A percentile compares a stretch with the other conserved stretches of the same genome.
phyloP scores from a whole-genome alignment of 148 eudicot genomes.

The Oxyria digyna region DNA sequence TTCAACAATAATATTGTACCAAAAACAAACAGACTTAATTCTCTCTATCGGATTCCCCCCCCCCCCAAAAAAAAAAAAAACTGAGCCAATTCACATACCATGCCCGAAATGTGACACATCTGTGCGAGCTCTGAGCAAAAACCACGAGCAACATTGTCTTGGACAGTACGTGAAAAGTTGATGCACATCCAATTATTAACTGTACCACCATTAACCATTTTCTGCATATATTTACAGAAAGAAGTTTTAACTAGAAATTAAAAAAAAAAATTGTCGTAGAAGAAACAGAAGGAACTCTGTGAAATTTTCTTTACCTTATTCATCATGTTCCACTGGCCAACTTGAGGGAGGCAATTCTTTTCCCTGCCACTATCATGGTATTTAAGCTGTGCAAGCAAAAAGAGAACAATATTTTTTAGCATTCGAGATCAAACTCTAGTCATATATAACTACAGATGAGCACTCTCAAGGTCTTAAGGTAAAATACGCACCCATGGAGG shows the following conservation, averaged over 20 bases:
- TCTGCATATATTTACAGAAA: conserved; percentile 27
- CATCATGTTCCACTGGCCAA: conserved; percentile 91
- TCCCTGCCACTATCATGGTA: conserved; percentile 77
- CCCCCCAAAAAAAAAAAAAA: too few species aligned
- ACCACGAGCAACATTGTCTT: conserved; percentile 42
- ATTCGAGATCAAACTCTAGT: not conserved
- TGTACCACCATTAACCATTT: conserved; percentile 74
- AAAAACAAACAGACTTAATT: too few species aligned
- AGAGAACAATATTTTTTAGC: not conserved
- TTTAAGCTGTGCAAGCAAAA: conserved; percentile 34
- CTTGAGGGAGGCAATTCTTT: conserved; percentile 65
- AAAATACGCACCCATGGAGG: conserved; percentile 69
- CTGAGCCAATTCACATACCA: conserved; percentile 32
- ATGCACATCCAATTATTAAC: conserved; percentile 64
- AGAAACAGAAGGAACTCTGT: not conserved
- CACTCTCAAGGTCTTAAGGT: not conserved
- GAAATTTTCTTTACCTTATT: conserved; percentile 42
- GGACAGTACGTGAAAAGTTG: conserved; percentile 58
- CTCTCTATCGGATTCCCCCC: too few species aligned
- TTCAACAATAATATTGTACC: too few species aligned
- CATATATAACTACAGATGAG: not conserved
- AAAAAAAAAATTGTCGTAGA: too few species aligned
- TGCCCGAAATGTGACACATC: conserved; percentile 64
- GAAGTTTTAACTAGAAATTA: not conserved
- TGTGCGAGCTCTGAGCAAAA: conserved; percentile 68